Evolutionary conservation across 2,329 filamentous ascomycete genomes (phyloP).

Genomic region (Rasamsonia emersonii): DNA sequence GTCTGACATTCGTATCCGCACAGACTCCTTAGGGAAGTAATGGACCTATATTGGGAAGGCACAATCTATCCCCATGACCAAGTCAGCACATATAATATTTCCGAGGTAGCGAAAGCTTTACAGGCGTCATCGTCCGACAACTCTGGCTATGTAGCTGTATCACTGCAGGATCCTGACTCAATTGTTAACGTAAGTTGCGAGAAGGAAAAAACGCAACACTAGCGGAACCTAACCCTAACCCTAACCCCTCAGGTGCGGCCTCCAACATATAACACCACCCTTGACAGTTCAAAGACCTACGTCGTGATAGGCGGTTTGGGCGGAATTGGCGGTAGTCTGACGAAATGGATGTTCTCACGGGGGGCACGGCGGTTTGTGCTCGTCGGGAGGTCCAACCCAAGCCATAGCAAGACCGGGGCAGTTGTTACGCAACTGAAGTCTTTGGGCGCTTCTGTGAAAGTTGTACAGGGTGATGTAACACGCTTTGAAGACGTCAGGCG

Average conservation of each 20-base stretch:
- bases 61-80: no score
- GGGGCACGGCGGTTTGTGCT: slow-evolving; percentile 47
- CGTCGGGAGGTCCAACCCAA: slow-evolving; percentile 38
- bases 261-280: no score
- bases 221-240: neutral
- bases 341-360: slow-evolving; percentile 37
- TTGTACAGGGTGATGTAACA: slow-evolving; percentile 25
- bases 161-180: no score
- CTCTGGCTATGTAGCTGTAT: no score
- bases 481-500: slow-evolving; percentile 20
- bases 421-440: slow-evolving; percentile 11
- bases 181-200: no score
- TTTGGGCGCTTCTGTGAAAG: slow-evolving; percentile 11
- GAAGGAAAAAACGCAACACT: slow-evolving; percentile 1
- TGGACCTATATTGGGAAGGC: no score
- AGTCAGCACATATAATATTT: no score
- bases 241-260: neutral
- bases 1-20: no score
- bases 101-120: no score
- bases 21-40: no score
- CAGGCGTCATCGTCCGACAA: no score
- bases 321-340: slow-evolving; percentile 17
- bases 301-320: slow-evolving; percentile 21
- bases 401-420: slow-evolving; percentile 6
- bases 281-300: slow-evolving; percentile 13